Base-by-base conservation (phyloP, 495 filamentous ascomycete genomes). In the Daldinia grandis region DNA sequence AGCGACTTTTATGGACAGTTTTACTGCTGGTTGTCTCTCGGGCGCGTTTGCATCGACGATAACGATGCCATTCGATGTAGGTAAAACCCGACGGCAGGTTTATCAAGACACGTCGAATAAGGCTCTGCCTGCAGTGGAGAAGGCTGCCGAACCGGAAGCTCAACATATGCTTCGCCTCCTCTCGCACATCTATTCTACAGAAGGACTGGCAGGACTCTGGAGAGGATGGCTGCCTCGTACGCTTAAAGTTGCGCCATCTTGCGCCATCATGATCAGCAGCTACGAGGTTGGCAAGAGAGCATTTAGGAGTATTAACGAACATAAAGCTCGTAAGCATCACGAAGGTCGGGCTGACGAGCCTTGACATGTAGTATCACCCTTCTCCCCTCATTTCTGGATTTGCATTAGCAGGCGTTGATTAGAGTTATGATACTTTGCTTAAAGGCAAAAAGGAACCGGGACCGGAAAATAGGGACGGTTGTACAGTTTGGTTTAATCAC, bases 191-290 rank as follows among this genome's bases (percentile, higher is more conserved):
- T 97, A 93, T 84, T 86, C 84, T 58, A 88, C 91, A 54, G 94
- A 98, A 79, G 95, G 95, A 1, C 69, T 88, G 35, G 76, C 86
- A 0, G 96, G 95, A 0, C 80, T 99, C 12, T 98, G 94, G 85
- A 92, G 85, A 62, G 95, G 96, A 12, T 97, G 93, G 91, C 90
- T 91, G 17, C 93, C 95, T 0, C 84, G 95, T 37, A 97, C 93
- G 68, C 81, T 99, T 50, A 98, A 98, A 74, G 94, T 98, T 5
- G 94, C 95, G 10, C 95, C 95, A 1, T 93, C 94, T 14, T 98
- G 95, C 80, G 95, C 96, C n/a, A 98, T 99, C 74, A 99, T 99
- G 95, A 99, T 99, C 68, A 97, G 93, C 62, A 96, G 89, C 62
- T 99, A 98, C 73, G 95, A 99, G 79, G 85, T 98, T 24, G 94